Percentiles rank a stretch among this genome's conserved stretches.
Evolutionary conservation across 2,329 filamentous ascomycete genomes (phyloP).

Genomic region (Clonostachys sp.): DNA sequence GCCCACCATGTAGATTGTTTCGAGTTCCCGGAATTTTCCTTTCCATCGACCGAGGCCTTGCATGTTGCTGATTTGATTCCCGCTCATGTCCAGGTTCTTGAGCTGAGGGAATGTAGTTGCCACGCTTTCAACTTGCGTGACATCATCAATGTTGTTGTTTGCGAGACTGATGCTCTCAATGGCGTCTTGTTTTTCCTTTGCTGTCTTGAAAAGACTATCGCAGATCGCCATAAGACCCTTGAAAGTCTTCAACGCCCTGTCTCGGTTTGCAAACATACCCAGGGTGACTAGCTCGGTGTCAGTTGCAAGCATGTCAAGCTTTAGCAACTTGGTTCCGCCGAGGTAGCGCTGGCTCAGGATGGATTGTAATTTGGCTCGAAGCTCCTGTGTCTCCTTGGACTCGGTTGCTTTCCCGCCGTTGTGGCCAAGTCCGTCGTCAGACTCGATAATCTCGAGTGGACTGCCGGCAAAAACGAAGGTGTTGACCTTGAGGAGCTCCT

Average conservation of each 20-base stretch:
- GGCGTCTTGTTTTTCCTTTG: conserved; percentile 68
- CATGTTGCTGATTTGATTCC: conserved; percentile 70
- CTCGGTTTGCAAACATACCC: conserved; percentile 69
- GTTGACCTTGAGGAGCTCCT: conserved; percentile 64
- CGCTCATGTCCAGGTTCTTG: conserved; percentile 82
- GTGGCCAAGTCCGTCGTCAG: conserved; percentile 29
- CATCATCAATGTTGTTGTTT: conserved; percentile 71
- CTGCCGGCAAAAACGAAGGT: conserved; percentile 64
- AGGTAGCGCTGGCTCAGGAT: conserved; percentile 76
- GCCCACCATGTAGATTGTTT: conserved; percentile 73
- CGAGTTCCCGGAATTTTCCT: conserved; percentile 70
- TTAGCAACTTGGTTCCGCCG: conserved; percentile 66
- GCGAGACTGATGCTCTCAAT: conserved; percentile 80
- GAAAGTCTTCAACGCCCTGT: conserved; percentile 81
- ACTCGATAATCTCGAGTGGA: conserved; percentile 49
- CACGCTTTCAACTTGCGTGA: conserved; percentile 68
- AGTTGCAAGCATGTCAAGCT: conserved; percentile 72
- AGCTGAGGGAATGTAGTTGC: conserved; percentile 79
- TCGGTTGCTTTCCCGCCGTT: conserved; percentile 31
- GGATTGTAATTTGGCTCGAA: conserved; percentile 63
- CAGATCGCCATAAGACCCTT: conserved; percentile 86
- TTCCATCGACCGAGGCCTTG: conserved; percentile 71
- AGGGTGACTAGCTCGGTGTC: conserved; percentile 69
- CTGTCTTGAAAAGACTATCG: conserved; percentile 68
- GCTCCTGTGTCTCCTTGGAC: conserved; percentile 50